Percentiles rank a stretch among this genome's conserved stretches.
Evolutionary conservation across 2,329 filamentous ascomycete species (phyloP).

Genomic region (Chrysosporium queenslandicum): DNA sequence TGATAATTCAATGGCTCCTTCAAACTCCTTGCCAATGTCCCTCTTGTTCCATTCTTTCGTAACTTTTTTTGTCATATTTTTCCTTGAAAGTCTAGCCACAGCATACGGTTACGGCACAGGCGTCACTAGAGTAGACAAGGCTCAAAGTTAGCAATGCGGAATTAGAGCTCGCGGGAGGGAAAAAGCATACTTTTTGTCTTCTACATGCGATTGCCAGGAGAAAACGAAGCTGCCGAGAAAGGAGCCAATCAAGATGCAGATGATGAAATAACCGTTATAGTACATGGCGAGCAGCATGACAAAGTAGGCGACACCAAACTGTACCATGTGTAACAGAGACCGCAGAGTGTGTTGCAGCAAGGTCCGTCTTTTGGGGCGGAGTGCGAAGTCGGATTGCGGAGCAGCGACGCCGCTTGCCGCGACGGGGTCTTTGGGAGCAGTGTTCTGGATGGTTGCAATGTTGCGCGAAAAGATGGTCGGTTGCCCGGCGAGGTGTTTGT

Average conservation of each 20-base stretch:
- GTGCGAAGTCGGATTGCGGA: constrained; percentile 2
- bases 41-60: background rate
- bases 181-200: constrained; percentile 19
- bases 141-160: constrained; percentile 2
- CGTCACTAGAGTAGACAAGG: constrained; percentile 10
- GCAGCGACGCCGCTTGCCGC: background rate
- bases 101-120: constrained; percentile 13
- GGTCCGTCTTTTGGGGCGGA: constrained; percentile 43
- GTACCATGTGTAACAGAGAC: constrained; percentile 57
- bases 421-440: background rate
- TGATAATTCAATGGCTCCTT: background rate
- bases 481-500: constrained; percentile 52
- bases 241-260: constrained; percentile 68
- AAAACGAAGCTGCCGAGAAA: constrained; percentile 64
- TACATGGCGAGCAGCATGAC: constrained; percentile 62
- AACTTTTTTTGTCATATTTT: background rate
- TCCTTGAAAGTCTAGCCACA: constrained; percentile 9
- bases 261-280: constrained; percentile 64
- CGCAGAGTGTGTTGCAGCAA: constrained; percentile 56
- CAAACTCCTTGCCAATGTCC: background rate
- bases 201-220: constrained; percentile 49
- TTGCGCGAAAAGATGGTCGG: constrained; percentile 27
- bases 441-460: background rate
- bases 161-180: background rate
- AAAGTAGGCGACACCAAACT: constrained; percentile 68